Base-by-base conservation (phyloP, 768 basidiomycete genomes). In the Psilocybe azurescens region DNA sequence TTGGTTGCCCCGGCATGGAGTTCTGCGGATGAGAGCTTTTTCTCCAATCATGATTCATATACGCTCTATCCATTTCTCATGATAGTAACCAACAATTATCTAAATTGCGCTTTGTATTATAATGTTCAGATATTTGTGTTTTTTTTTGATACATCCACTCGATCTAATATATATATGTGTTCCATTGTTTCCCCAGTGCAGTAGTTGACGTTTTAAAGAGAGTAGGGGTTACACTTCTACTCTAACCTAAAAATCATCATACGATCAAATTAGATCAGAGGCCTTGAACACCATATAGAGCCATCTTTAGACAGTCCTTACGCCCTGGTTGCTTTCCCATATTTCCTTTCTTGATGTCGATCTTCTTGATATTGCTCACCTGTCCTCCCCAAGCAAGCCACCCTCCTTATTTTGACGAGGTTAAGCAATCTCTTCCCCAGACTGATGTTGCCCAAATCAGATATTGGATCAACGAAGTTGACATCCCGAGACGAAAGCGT, bases 1-100 rank as follows among this genome's bases (percentile, higher is more conserved):
- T 85, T 57, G 85, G 84, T 4, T 85, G 85, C 72, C 84, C 84
- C 50, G 82, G 78, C 20, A 68, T 79, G 56, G 77, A 80, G 61
- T 86, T 79, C 76, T 86, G 84, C 66, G 83, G 83, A 56, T 86
- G 73, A 65, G 53, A 11, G 33, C n/a, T 20, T 38, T n/a, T 24
- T 14, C 32, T 36, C 33, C 7, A 7, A 4, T 36, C 32, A 11
- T 32, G 13, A 29, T 53, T n/a, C 33, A 20, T 30, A 51, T 16
- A 20, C 48, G 20, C 10, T 20, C 48, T 5, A 20, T 18, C 5
- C 51, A 11, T 16, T 30, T 30, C 30, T 33, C 36, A 54, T 33
- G 38, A 36, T 36, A 29, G 32, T 53, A 53, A 5, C 52, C 5
- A 44, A 14, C 41, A n/a, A 44, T 44, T 44, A 16, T 36, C 11